These are phyloP conservation scores for Curvularia spicifera DNA, from an alignment of 2,329 filamentous ascomycete species.

Conservation along the genomic window DNA sequence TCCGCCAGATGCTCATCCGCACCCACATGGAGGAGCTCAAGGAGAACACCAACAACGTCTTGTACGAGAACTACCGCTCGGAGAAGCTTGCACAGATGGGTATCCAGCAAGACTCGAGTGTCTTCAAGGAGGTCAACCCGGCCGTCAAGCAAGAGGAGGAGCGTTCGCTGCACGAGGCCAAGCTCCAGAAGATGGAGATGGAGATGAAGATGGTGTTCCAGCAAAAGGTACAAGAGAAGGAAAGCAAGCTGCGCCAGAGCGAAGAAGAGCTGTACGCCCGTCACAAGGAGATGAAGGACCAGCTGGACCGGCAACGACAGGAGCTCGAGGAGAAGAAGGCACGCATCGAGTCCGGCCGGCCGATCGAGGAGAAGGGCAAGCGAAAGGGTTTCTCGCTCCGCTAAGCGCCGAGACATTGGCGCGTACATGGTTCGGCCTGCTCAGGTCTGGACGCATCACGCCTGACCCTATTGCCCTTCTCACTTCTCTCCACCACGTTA, in stretches of 20 bases:
- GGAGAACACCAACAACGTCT: slow-evolving; percentile 98
- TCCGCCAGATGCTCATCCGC: slow-evolving; percentile 99
- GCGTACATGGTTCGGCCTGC: slow-evolving; percentile 18
- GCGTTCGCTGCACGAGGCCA: slow-evolving; percentile 96
- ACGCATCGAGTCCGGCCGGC: slow-evolving; percentile 91
- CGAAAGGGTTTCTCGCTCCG: slow-evolving; percentile 99
- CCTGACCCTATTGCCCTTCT: slow-evolving; percentile 41
- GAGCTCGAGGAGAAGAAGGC: slow-evolving; percentile 99
- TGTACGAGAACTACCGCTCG: slow-evolving; percentile 99
- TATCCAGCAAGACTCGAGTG: slow-evolving; percentile 95
- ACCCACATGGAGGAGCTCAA: slow-evolving; percentile 99
- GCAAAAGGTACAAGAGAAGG: slow-evolving; percentile 99
- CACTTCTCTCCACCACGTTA: slow-evolving; percentile 48
- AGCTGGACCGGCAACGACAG: slow-evolving; percentile 90
- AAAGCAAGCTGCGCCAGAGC: slow-evolving; percentile 99
- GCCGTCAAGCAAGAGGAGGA: slow-evolving; percentile 99
- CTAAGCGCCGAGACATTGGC: slow-evolving; percentile 56
- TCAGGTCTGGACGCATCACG: slow-evolving; percentile 31
- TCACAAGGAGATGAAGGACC: slow-evolving; percentile 99
- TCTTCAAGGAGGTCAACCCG: slow-evolving; percentile 99
- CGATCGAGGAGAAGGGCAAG: slow-evolving; percentile 97
- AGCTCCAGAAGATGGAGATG: slow-evolving; percentile 99
- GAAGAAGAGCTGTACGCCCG: slow-evolving; percentile 98
- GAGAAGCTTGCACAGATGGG: slow-evolving; percentile 99
- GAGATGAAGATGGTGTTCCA: slow-evolving; percentile 99